Conservation (phyloP, 1,284 basidiomycete species). For the Golubevia pallescens region DNA sequence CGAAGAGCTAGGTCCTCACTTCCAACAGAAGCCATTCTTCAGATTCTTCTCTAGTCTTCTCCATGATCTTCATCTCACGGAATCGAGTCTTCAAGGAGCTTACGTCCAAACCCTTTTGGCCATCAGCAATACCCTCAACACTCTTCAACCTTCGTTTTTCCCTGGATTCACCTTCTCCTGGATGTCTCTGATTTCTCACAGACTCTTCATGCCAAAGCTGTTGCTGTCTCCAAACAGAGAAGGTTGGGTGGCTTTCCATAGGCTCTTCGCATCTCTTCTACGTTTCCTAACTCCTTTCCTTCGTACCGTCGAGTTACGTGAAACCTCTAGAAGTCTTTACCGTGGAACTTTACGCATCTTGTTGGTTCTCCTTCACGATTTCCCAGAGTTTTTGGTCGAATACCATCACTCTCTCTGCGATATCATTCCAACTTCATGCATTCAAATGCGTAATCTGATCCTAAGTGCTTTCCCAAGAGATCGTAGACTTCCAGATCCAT, state of each 20-base stretch:
- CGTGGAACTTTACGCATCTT: constrained; percentile 89
- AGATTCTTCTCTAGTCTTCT: constrained; percentile 96
- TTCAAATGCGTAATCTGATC: constrained; percentile 60
- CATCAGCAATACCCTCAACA: constrained; percentile 90
- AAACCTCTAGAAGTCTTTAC: constrained; percentile 86
- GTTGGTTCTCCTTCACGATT: constrained; percentile 94
- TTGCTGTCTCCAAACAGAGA: constrained; percentile 82
- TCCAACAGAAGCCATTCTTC: constrained; percentile 98
- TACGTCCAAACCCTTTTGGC: constrained; percentile 89
- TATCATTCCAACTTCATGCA: constrained; percentile 48
- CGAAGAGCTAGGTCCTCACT: constrained; percentile 86
- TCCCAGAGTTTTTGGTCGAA: constrained; percentile 67
- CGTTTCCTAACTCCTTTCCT: constrained; percentile 93
- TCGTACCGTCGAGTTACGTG: constrained; percentile 78
- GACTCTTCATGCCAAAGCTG: constrained; percentile 96
- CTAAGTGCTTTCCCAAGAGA: constrained; percentile 55
- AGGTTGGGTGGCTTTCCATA: constrained; percentile 96
- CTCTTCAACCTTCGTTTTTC: constrained; percentile 93
- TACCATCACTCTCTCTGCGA: constrained; percentile 56
- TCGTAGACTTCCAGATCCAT: constrained; percentile 53
- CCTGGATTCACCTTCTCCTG: constrained; percentile 98
- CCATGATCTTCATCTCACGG: constrained; percentile 85
- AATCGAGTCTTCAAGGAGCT: constrained; percentile 78
- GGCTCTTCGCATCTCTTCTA: constrained; percentile 87
- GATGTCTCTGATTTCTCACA: constrained; percentile 94